Evolutionary conservation across 768 basidiomycete genomes (phyloP).

Genomic region (Paxillus ammoniavirescens): DNA sequence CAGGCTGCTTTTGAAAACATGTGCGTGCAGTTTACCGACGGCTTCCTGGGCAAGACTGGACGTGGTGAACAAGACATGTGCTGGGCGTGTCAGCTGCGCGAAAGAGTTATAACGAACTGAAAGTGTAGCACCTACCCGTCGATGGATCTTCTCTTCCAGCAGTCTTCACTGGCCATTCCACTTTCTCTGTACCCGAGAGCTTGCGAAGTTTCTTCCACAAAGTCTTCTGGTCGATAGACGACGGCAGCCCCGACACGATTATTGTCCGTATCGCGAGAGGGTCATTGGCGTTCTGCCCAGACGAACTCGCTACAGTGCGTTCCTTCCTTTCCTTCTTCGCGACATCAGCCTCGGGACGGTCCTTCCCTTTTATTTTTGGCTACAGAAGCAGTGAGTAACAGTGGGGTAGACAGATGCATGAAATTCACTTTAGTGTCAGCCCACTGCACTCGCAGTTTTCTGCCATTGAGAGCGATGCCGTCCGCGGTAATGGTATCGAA

Average conservation of each 20-base stretch:
- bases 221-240: constrained; percentile 56
- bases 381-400: constrained; percentile 17
- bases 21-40: constrained; percentile 81
- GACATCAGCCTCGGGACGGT: constrained; percentile 28
- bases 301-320: constrained; percentile 33
- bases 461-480: constrained; percentile 62
- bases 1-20: constrained; percentile 85
- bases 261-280: constrained; percentile 83
- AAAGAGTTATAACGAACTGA: not conserved
- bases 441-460: constrained; percentile 76
- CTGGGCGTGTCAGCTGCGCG: constrained; percentile 33
- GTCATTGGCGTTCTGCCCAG: constrained; percentile 48
- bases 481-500: constrained; percentile 63
- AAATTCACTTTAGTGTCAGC: constrained; percentile 69
- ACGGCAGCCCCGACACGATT: constrained; percentile 71
- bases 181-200: constrained; percentile 69
- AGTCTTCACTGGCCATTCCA: constrained; percentile 62
- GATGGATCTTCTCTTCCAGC: constrained; percentile 46
- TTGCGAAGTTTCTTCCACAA: constrained; percentile 90
- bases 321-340: constrained; percentile 41
- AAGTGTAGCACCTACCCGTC: constrained; percentile 39
- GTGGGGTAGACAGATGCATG: too few species aligned
- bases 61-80: constrained; percentile 70
- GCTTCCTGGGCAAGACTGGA: constrained; percentile 69
- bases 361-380: constrained; percentile 41